phyloP scores from a whole-genome alignment of 257 asterid species.

The Dorcoceras hygrometricum region DNA sequence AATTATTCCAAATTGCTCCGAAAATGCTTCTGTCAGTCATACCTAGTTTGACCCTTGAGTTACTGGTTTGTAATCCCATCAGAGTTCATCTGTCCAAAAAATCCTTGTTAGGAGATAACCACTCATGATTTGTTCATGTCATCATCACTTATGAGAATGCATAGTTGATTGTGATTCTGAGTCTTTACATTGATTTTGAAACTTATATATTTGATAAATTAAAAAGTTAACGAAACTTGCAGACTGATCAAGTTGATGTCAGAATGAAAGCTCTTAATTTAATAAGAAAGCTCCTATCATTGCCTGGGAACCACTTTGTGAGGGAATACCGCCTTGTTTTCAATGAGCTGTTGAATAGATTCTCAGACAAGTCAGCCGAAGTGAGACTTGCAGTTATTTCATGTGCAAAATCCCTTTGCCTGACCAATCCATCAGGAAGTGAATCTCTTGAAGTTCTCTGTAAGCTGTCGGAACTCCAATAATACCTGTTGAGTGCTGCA shows the following conservation, averaged over 20 bases:
- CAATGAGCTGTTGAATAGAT: conserved; percentile 67
- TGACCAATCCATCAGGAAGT: conserved; percentile 44
- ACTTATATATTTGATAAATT: conserved; percentile 18
- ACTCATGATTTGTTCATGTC: conserved; percentile 11
- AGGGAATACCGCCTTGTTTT: conserved; percentile 55
- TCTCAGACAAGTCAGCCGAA: conserved; percentile 75
- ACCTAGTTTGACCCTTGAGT: conserved; percentile 68
- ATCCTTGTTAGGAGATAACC: conserved; percentile 9
- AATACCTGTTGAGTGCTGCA: conserved; percentile 12
- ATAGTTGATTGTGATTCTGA: neutral
- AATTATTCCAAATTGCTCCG: conserved; percentile 69
- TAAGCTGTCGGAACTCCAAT: conserved; percentile 45
- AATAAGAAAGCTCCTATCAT: conserved; percentile 50
- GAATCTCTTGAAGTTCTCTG: conserved; percentile 60
- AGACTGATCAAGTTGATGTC: conserved; percentile 93
- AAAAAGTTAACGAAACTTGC: conserved; percentile 38
- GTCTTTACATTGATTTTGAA: conserved; percentile 18
- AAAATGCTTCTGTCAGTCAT: conserved; percentile 68
- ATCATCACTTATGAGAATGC: conserved; percentile 3
- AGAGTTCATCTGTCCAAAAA: conserved; percentile 24
- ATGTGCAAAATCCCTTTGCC: conserved; percentile 65
- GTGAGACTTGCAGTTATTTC: conserved; percentile 80
- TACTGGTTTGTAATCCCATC: conserved; percentile 55
- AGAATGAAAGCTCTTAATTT: conserved; percentile 79
- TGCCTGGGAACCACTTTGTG: conserved; percentile 60